These are phyloP conservation scores for Byssothecium circinans DNA, from an alignment of 2,329 filamentous ascomycete species.

Conservation along the genomic window DNA sequence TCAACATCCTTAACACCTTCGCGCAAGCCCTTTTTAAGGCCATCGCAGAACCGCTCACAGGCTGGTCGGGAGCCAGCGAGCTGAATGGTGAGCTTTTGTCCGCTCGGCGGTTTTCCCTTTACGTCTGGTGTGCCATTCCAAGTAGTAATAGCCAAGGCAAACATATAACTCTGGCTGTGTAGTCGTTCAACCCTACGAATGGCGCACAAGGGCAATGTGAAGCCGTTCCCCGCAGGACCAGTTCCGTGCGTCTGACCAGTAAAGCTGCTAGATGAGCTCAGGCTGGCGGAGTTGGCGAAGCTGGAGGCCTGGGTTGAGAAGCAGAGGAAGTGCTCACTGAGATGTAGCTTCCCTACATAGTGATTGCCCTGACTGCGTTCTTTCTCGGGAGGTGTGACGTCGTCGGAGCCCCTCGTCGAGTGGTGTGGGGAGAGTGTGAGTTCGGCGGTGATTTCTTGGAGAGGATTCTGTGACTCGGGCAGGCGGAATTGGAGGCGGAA, in stretches of 20 bases:
- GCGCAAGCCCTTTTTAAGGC: constrained; percentile 84
- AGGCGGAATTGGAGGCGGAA: constrained; percentile 97
- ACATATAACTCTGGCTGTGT: constrained; percentile 88
- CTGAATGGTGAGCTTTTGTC: constrained; percentile 87
- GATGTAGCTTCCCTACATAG: constrained; percentile 88
- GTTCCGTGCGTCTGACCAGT: constrained; percentile 91
- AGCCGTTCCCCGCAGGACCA: constrained; percentile 91
- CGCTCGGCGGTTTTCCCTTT: constrained; percentile 53
- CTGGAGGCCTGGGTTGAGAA: constrained; percentile 93
- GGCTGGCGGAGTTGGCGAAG: constrained; percentile 78
- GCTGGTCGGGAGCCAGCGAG: constrained; percentile 84
- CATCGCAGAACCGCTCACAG: constrained; percentile 95
- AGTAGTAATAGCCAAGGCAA: constrained; percentile 90
- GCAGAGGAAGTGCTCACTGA: constrained; percentile 93
- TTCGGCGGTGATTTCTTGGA: constrained; percentile 96
- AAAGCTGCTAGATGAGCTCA: constrained; percentile 78
- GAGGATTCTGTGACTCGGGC: constrained; percentile 84
- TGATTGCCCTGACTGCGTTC: constrained; percentile 74
- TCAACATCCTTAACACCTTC: constrained; percentile 86
- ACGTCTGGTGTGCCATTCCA: constrained; percentile 70
- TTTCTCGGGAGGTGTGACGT: constrained; percentile 61
- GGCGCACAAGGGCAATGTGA: constrained; percentile 88
- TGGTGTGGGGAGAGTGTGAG: constrained; percentile 77
- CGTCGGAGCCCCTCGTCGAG: constrained; percentile 49
- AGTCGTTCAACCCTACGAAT: constrained; percentile 90